Base-by-base conservation (phyloP, 1,139 yeast species). In the Debaryomyces sp. region DNA sequence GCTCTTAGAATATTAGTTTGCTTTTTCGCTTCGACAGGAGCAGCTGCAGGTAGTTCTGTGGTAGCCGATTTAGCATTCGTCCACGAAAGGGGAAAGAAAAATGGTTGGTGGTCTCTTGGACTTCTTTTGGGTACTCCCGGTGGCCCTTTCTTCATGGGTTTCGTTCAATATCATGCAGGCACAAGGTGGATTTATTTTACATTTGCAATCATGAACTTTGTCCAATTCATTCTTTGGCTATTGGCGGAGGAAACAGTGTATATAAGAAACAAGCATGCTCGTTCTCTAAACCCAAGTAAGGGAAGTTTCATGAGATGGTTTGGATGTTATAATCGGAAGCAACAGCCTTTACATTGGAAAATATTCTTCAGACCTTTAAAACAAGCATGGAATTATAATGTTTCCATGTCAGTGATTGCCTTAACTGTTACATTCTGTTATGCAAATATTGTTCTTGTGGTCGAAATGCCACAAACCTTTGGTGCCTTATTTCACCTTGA, bases 121-220 rank as follows among this genome's bases (percentile, higher is more conserved):
- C 56, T 58, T 5, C 57, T 56, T 22, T 49, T 60, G 23, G 63
- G 63, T 17, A 59, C 63, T 0, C 54, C 54, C 46, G 54, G 56
- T 8, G 63, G 62, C 1, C 63, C 64, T 2, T 50, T 60, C 33
- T 49, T 60, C 13, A 60, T 60, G 64, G 63, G 64, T 12, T 57
- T 60, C 45, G 62, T 60, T 7, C 54, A 52, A 22, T 47, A 39
- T n/a, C 54, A 59, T 21, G 50, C 55, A 5, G 51, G 52, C 13
- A 51, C 54, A 2, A 51, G 52, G 37, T 50, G 54, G 30, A 50
- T 56, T 15, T 58, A 54, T 43, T 50, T 56, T 23, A 53, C 54
- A 4, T 60, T 58, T 44, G 51, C 58, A 5, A 54, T 43, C 12
- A 53, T 57, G 52, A 59, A 59, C 44, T 50, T 48, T 27, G 37